Base-by-base conservation (phyloP, 257 asterid species). In the Solanum bulbocastanum region DNA sequence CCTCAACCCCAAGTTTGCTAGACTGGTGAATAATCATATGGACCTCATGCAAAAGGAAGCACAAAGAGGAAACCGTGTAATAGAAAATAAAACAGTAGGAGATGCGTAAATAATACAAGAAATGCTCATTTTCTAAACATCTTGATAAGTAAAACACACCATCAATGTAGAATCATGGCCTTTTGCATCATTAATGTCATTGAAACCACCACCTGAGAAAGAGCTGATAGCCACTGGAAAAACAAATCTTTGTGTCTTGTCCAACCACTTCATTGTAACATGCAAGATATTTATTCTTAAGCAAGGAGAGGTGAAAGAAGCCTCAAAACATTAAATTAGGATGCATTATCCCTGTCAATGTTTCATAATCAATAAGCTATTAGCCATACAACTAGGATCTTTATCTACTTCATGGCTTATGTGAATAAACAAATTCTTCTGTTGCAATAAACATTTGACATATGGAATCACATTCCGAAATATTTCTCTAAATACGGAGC, bases 131-230 rank as follows among this genome's bases (percentile, higher is more conserved):
- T 25, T 25, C 37, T 78, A 22, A 65, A 85, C 33, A 5, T n/a
- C 39, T n/a, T 25, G 84, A 58, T 56, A 42, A 87, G 87, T 52
- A 88, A 40, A 84, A 89, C 92, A 83, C 72, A 95, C 98, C 98
- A 91, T 94, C 91, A 96, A 89, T 90, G 98, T 97, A 88, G 94
- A 98, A 72, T 95, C 92, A 87, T 96, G 98, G 89, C 98, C 98
- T 94, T 97, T 98, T 84, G 99, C 95, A 87, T 95, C 92, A 76
- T 96, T 97, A 91, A 94, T 98, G 88, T 95, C 98, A 90, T 86
- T 90, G 82, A 96, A 97, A 90, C 99, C 98, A 89, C 99, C 98
- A 87, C 99, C 99, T 33, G 90, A 88, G 89, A 97, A 94, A 32
- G 33, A 32, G 33, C 33, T 32, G 33, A 32, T 32, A 32, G 33